Percentiles rank a stretch among this genome's conserved stretches.
Conservation (phyloP, 2,329 filamentous ascomycete species). For the Massarina eburnea region DNA sequence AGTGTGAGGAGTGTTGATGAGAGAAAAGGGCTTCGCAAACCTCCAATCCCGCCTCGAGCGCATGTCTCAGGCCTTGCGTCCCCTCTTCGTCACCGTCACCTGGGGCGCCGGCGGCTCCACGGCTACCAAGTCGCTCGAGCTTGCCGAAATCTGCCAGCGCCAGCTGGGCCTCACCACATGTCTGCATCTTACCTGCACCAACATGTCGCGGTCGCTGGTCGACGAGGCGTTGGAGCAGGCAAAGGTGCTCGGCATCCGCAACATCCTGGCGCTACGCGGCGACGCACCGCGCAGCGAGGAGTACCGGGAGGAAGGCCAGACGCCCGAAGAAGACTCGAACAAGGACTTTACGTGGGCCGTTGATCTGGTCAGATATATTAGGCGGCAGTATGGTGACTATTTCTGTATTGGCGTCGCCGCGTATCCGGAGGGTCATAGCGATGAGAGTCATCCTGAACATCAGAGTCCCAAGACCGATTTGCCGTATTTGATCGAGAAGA, state of each 20-base stretch:
- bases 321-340: conserved; percentile 63
- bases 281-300: conserved; percentile 89
- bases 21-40: conserved; percentile 82
- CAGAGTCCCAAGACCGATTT: conserved; percentile 69
- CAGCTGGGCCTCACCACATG: conserved; percentile 92
- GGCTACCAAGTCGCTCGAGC: conserved; percentile 83
- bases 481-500: conserved; percentile 87
- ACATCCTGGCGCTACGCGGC: conserved; percentile 88
- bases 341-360: conserved; percentile 85
- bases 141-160: conserved; percentile 92
- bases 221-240: conserved; percentile 90
- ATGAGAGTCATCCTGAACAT: conserved; percentile 84
- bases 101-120: conserved; percentile 97
- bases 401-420: conserved; percentile 94
- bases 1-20: conserved; percentile 13
- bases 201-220: conserved; percentile 85
- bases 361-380: conserved; percentile 88
- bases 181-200: conserved; percentile 94
- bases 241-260: conserved; percentile 85
- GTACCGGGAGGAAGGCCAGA: conserved; percentile 69
- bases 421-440: conserved; percentile 93
- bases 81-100: conserved; percentile 94
- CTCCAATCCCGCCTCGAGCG: conserved; percentile 89
- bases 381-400: conserved; percentile 82
- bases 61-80: conserved; percentile 88